Conservation (phyloP, 2,329 filamentous ascomycete genomes). For the Phoma herbarum region DNA sequence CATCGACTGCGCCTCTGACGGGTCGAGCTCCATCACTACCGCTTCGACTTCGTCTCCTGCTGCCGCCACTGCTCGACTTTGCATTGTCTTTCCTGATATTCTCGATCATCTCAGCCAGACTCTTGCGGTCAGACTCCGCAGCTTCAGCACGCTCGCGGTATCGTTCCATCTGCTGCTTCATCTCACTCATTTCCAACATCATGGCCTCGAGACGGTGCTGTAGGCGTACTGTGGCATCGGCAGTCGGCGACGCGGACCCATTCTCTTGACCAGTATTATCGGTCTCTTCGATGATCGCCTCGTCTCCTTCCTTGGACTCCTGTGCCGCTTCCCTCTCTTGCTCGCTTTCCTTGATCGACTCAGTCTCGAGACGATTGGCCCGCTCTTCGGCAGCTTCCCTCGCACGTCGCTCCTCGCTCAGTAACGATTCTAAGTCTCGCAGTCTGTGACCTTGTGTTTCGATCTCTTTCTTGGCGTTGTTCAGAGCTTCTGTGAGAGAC, state of each 20-base stretch:
- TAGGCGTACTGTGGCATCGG: slow-evolving; percentile 59
- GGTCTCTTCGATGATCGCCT: slow-evolving; percentile 27
- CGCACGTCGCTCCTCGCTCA: slow-evolving; percentile 81
- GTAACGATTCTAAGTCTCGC: slow-evolving; percentile 79
- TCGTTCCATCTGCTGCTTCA: slow-evolving; percentile 80
- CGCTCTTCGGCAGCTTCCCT: slow-evolving; percentile 85
- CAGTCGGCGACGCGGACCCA: slow-evolving; percentile 32
- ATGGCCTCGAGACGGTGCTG: slow-evolving; percentile 79
- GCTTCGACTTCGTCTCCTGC: slow-evolving; percentile 40
- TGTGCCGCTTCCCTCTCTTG: slow-evolving; percentile 33
- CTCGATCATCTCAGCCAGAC: slow-evolving; percentile 86
- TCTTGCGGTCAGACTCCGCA: slow-evolving; percentile 81
- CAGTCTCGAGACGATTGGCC: slow-evolving; percentile 73
- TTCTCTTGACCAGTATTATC: slow-evolving; percentile 28
- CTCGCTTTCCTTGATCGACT: slow-evolving; percentile 57
- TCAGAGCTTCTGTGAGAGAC: slow-evolving; percentile 83
- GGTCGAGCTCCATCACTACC: slow-evolving; percentile 27
- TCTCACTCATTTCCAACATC: slow-evolving; percentile 79
- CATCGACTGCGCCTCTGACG: slow-evolving; percentile 25
- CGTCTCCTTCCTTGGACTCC: slow-evolving; percentile 20
- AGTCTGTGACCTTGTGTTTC: slow-evolving; percentile 83
- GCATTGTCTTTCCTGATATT: slow-evolving; percentile 76
- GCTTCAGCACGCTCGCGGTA: slow-evolving; percentile 81
- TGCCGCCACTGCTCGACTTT: slow-evolving; percentile 50
- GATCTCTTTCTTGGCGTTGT: slow-evolving; percentile 83